Percentiles rank a stretch among this genome's conserved stretches.
These are phyloP conservation scores for Astrothelium macrocarpum DNA, from an alignment of 495 filamentous ascomycete genomes.

Conservation along the genomic window DNA sequence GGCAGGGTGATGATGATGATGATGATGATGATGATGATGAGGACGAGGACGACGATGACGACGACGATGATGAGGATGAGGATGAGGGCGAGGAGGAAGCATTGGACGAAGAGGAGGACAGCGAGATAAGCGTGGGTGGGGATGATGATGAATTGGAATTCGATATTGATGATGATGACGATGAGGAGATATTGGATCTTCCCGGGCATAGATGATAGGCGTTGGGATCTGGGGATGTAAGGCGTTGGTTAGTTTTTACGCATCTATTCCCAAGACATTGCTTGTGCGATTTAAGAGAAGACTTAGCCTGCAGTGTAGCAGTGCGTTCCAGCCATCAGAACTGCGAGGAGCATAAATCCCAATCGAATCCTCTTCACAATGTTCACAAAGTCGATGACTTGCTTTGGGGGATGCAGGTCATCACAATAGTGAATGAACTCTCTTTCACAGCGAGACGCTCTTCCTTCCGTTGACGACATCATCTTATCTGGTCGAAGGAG, in stretches of 20 bases:
- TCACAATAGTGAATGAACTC: too few species aligned
- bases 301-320: too few species aligned
- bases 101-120: slow-evolving; percentile 19
- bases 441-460: too few species aligned
- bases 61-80: slow-evolving; percentile 22
- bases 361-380: too few species aligned
- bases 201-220: slow-evolving; percentile 19
- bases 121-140: slow-evolving; percentile 18
- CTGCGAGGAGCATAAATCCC: too few species aligned
- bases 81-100: slow-evolving; percentile 19
- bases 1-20: slow-evolving; percentile 14
- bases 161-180: slow-evolving; percentile 21
- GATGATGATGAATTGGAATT: slow-evolving; percentile 15
- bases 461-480: too few species aligned
- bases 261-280: background rate
- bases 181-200: slow-evolving; percentile 22
- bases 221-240: background rate
- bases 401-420: too few species aligned
- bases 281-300: background rate
- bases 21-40: slow-evolving; percentile 13
- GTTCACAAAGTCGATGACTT: too few species aligned
- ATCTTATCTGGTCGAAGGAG: too few species aligned
- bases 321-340: too few species aligned
- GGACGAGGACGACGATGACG: slow-evolving; percentile 22
- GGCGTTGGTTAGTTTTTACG: background rate